Conservation (phyloP, 208 protist species). For the Leishmania guyanensis region DNA sequence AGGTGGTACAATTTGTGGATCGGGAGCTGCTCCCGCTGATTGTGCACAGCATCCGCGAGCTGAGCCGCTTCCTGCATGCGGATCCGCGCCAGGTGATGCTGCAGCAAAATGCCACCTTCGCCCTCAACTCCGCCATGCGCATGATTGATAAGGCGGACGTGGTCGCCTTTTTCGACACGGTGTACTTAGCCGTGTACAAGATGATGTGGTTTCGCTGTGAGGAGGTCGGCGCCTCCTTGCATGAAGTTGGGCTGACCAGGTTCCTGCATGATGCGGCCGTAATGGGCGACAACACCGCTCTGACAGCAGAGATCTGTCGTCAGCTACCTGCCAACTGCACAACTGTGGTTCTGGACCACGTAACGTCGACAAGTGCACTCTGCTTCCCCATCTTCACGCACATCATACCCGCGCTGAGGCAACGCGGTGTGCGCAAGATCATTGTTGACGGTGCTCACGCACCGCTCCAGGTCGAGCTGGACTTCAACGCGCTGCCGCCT, state of each 20-base stretch:
- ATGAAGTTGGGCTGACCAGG: constrained; percentile 68
- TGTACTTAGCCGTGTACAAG: constrained; percentile 91
- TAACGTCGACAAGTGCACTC: constrained; percentile 87
- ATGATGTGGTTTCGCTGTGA: constrained; percentile 87
- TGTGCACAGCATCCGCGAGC: constrained; percentile 71
- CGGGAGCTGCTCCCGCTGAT: constrained; percentile 85
- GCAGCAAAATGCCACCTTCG: constrained; percentile 90
- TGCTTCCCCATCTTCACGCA: constrained; percentile 82
- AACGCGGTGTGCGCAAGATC: constrained; percentile 68
- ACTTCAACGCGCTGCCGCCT: constrained; percentile 61
- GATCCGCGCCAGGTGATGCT: constrained; percentile 82
- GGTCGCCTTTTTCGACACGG: constrained; percentile 80
- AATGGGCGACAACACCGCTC: constrained; percentile 66
- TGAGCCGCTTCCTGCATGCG: constrained; percentile 77
- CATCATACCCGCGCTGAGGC: constrained; percentile 76
- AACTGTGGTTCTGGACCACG: constrained; percentile 82
- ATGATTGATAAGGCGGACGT: constrained; percentile 72
- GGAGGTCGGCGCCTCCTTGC: constrained; percentile 62
- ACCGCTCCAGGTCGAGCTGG: constrained; percentile 72
- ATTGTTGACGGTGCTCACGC: constrained; percentile 92
- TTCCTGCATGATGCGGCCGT: constrained; percentile 62
- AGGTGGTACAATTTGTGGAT: constrained; percentile 90
- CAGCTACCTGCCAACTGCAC: constrained; percentile 77
- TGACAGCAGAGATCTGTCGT: constrained; percentile 58
- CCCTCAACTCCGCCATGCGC: constrained; percentile 84